Percentiles rank a stretch among this genome's conserved stretches.
These are phyloP conservation scores for Hypoxylon sp. DNA, from an alignment of 2,329 filamentous ascomycete genomes.

Conservation along the genomic window DNA sequence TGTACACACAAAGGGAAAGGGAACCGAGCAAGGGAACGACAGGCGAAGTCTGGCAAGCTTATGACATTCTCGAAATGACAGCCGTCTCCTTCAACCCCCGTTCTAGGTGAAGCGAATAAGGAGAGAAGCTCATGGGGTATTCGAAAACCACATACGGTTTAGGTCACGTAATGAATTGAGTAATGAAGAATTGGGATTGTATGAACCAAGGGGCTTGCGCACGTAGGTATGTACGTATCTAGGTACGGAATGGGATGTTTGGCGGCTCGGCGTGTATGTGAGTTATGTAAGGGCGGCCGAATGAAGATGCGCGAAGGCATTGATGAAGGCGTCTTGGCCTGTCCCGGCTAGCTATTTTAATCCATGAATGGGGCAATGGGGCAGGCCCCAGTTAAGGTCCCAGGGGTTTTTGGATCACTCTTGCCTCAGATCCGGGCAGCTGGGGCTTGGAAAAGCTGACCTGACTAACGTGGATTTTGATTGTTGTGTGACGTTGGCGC, in stretches of 20 bases:
- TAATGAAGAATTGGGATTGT: constrained; percentile 13
- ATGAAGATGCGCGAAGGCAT: constrained; percentile 29
- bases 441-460: constrained; percentile 22
- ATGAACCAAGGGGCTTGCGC: constrained; percentile 19
- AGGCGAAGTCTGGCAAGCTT: constrained; percentile 25
- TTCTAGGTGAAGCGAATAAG: constrained; percentile 33
- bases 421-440: constrained; percentile 16
- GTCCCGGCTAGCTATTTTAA: constrained; percentile 21
- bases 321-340: constrained; percentile 18
- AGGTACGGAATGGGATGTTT: constrained; percentile 9
- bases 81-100: constrained; percentile 33
- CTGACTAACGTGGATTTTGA: constrained; percentile 6
- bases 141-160: constrained; percentile 18
- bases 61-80: constrained; percentile 42
- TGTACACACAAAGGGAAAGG: constrained; percentile 28
- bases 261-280: constrained; percentile 18
- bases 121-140: constrained; percentile 29
- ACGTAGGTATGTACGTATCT: constrained; percentile 10
- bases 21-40: constrained; percentile 22
- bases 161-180: constrained; percentile 11
- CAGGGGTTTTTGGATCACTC: constrained; percentile 2
- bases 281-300: constrained; percentile 14
- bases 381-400: neutral
- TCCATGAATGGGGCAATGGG: constrained; percentile 12
- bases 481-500: constrained; percentile 3